A percentile compares a stretch with the other conserved stretches of the same genome.
Evolutionary conservation across 1,284 basidiomycete species (phyloP).

Genomic region (Cyathus olla): DNA sequence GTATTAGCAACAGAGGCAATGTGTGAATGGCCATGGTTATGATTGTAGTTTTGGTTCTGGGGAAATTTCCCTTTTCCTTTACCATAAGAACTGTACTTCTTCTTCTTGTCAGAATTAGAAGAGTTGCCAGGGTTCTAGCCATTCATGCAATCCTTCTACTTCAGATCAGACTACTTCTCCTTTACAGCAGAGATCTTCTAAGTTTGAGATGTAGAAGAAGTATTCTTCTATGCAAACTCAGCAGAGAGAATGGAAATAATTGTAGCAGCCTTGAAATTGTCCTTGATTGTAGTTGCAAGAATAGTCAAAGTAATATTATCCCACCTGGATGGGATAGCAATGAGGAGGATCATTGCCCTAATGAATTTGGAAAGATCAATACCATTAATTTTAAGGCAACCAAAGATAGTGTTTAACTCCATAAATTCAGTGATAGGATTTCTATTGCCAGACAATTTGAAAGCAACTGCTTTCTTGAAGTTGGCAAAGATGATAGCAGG

Average conservation of each 20-base stretch:
- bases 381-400: neutral
- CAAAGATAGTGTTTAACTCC: neutral
- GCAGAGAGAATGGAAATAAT: neutral
- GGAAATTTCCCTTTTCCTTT: slow-evolving; percentile 1
- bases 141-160: neutral
- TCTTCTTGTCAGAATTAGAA: neutral
- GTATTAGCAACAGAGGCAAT: neutral
- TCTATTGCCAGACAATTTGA: neutral
- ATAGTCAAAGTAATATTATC: neutral
- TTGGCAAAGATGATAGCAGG: neutral
- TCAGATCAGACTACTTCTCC: neutral
- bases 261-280: neutral
- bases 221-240: neutral
- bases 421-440: neutral
- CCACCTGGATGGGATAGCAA: neutral
- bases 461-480: neutral
- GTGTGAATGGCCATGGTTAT: neutral
- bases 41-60: neutral
- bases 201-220: neutral
- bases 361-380: slow-evolving; percentile 11
- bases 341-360: neutral
- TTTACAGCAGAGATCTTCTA: neutral
- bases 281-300: neutral
- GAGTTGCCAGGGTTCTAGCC: neutral
- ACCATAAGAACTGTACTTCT: neutral